Evolutionary conservation across 306 rosid genomes (phyloP), one percentile per base, ranked within the genome.

Genomic region (Quercus berberidifolia): DNA sequence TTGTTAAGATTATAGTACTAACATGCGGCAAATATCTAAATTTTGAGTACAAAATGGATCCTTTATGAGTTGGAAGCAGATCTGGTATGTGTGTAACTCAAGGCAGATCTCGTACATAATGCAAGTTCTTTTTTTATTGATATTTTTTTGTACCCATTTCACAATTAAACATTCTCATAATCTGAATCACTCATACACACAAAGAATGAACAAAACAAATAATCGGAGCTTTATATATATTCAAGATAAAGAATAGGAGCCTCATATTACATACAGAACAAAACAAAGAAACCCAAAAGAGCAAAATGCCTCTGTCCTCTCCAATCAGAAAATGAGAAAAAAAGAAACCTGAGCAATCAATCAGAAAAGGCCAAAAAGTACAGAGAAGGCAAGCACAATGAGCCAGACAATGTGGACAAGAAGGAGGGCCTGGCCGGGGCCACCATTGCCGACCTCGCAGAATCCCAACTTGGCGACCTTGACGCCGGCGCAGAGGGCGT

Each of bases 11-110:
- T 11, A 13, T 23, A 38, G 11, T 7, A 12, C 17, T 49, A 59
- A 59, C 30, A 11, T 3, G 25, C 30, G 12, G 33, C 14, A 23
- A 11, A 23, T 23, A 59, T 59, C 33, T 23, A 23, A 21, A 20
- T 9, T 21, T 31, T 8, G 3, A 21, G 49, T 3, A 83, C 14
- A 13, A 64, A 63, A 30, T 58, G 70, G 77, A 80, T 71, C 65
- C 49, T 41, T 65, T 65, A 30, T 43, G 58, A 35, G 11, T 21
- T 56, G 51, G 83, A 74, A 72, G 59, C 76, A 81, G 71, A 91
- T 80, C 81, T 77, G 79, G 73, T 65, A 73, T 78, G 82, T 21
- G 95, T 84, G 91, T 82, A 82, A 75, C 73, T 85, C 83, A 72
- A 81, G 84, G 86, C 78, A 55, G 79, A 82, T n/a, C n/a, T n/a